A percentile compares a stretch with the other conserved stretches of the same genome.
Conservation (phyloP, 768 basidiomycete species). For the Mycena alexandri region DNA sequence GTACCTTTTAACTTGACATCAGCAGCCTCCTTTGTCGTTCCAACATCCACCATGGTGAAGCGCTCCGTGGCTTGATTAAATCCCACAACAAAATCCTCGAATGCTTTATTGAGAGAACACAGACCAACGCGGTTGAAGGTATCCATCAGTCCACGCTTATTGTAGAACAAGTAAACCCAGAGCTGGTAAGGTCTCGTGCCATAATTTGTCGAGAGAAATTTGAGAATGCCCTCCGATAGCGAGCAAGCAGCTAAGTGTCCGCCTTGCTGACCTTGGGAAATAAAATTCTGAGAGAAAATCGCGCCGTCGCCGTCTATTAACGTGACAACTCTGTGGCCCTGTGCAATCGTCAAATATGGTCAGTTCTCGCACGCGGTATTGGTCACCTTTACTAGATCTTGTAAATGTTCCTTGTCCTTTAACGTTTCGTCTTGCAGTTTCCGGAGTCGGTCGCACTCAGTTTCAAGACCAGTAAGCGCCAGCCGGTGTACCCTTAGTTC, state of each 20-base stretch:
- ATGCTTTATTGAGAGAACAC: conserved; percentile 53
- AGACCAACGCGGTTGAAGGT: conserved; percentile 58
- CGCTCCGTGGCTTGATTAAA: conserved; percentile 79
- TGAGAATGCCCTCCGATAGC: conserved; percentile 56
- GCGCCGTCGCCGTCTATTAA: conserved; percentile 77
- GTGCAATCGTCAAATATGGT: background rate
- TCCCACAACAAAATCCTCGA: conserved; percentile 76
- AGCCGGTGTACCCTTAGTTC: conserved; percentile 60
- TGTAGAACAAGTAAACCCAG: conserved; percentile 73
- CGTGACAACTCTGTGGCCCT: conserved; percentile 63
- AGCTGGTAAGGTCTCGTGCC: conserved; percentile 63
- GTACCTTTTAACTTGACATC: conserved; percentile 83
- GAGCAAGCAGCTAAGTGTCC: conserved; percentile 68
- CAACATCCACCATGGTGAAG: conserved; percentile 79
- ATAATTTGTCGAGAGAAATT: conserved; percentile 50
- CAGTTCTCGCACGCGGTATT: background rate
- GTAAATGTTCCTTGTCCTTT: conserved; percentile 54
- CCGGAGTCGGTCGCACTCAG: conserved; percentile 51
- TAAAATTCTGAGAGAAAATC: conserved; percentile 68
- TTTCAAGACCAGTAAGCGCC: conserved; percentile 54
- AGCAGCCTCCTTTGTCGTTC: conserved; percentile 78
- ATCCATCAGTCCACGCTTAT: conserved; percentile 70
- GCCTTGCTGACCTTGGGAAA: conserved; percentile 67
- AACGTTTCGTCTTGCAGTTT: conserved; percentile 51
- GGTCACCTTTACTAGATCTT: conserved; percentile 56